Evolutionary conservation across 1,139 yeast genomes (phyloP).

Genomic region (Waltiozyma sp.): DNA sequence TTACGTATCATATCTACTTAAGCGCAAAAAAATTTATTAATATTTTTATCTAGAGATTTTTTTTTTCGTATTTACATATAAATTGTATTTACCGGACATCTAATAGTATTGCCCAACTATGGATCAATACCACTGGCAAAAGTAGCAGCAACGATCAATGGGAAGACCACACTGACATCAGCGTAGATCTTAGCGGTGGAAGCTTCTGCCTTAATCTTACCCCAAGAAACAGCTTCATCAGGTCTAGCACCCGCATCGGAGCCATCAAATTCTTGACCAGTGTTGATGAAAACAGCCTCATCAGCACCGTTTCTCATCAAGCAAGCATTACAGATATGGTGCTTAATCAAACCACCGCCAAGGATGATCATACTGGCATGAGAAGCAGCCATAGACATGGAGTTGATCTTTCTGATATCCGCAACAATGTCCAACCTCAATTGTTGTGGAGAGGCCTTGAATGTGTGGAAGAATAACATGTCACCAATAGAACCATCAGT

Average conservation of each 20-base stretch:
- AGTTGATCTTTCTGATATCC: conserved; percentile 82
- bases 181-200: conserved; percentile 85
- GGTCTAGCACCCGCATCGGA: conserved; percentile 99
- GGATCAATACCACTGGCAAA: conserved; percentile 50
- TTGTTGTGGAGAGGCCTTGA: conserved; percentile 85
- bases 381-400: conserved; percentile 93
- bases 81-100: too few species aligned
- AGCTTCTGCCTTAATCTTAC: conserved; percentile 93
- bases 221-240: conserved; percentile 98
- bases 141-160: conserved; percentile 94
- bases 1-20: too few species aligned
- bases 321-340: conserved; percentile 95
- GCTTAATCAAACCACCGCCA: conserved; percentile 95
- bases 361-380: conserved; percentile 91
- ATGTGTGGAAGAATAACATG: conserved; percentile 96
- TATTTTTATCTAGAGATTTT: too few species aligned
- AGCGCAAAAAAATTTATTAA: too few species aligned
- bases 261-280: conserved; percentile 98
- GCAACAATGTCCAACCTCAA: conserved; percentile 85
- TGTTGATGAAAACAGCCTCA: conserved; percentile 90
- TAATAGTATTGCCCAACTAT: background rate
- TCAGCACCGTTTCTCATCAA: conserved; percentile 99
- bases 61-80: background rate
- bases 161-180: conserved; percentile 93
- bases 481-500: conserved; percentile 99